Conservation (phyloP, 257 asterid species). For the Mitragyna speciosa region DNA sequence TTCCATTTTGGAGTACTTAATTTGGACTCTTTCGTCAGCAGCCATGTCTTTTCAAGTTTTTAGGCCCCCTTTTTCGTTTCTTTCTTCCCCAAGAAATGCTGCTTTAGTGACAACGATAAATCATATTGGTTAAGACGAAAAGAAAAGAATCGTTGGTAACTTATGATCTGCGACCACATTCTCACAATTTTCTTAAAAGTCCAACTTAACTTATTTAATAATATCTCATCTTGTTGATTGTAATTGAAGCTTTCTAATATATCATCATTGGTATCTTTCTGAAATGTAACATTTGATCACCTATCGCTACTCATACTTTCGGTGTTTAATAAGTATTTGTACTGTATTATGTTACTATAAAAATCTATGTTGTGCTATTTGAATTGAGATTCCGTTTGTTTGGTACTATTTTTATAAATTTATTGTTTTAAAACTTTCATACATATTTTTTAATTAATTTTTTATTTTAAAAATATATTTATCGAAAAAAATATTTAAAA, state of each 20-base stretch:
- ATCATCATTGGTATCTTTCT: neutral
- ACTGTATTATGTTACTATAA: neutral
- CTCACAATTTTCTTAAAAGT: neutral
- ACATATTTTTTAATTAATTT: too few relatives aligned
- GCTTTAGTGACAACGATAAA: neutral
- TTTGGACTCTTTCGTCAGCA: neutral
- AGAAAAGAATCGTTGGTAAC: slow-evolving; percentile 6
- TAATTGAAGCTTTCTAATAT: neutral
- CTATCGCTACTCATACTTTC: neutral
- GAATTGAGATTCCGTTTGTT: too few relatives aligned
- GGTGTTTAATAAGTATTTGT: neutral
- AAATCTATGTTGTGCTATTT: neutral
- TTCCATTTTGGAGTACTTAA: neutral
- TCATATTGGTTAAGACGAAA: slow-evolving; percentile 6
- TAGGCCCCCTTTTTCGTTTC: neutral
- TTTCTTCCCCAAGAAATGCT: neutral
- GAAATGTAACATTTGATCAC: neutral
- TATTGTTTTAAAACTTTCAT: too few relatives aligned
- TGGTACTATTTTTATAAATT: too few relatives aligned
- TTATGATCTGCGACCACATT: neutral
- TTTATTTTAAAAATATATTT: too few relatives aligned
- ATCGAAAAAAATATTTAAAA: too few relatives aligned
- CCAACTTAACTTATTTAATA: neutral
- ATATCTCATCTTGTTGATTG: neutral
- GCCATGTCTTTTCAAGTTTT: neutral